These are phyloP conservation scores for Fraxinus latifolia DNA, from an alignment of 305 asterid species.

Conservation along the genomic window DNA sequence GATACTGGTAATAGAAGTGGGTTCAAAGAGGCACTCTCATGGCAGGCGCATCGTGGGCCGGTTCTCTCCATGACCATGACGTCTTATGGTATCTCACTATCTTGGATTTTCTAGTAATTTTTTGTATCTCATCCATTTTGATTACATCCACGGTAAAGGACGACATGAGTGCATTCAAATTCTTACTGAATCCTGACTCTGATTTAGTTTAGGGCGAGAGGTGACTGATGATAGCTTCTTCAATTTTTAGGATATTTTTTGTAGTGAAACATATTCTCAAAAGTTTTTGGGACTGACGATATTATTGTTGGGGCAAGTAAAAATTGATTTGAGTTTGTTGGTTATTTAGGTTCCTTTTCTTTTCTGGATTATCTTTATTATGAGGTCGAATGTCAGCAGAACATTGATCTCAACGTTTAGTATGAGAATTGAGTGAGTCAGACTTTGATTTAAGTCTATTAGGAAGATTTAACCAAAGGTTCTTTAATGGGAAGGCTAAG, in stretches of 20 bases:
- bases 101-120: not conserved
- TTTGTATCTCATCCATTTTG: slow-evolving; percentile 1
- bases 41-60: slow-evolving; percentile 89
- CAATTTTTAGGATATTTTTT: not conserved
- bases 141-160: not conserved
- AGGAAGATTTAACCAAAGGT: not conserved
- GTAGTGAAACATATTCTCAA: not conserved
- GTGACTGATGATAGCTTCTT: not conserved
- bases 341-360: not conserved
- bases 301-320: not conserved
- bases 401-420: not conserved
- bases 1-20: slow-evolving; percentile 28
- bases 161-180: slow-evolving; percentile 8
- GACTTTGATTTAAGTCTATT: not conserved
- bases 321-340: not conserved
- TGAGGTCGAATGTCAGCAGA: not conserved
- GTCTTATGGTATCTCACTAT: slow-evolving; percentile 53
- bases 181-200: not conserved
- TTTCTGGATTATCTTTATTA: not conserved
- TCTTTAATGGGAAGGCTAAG: not conserved
- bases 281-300: not conserved
- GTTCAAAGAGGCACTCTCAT: slow-evolving; percentile 60
- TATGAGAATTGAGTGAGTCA: not conserved
- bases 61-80: slow-evolving; percentile 79
- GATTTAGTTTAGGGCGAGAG: not conserved